A percentile compares a stretch with the other conserved stretches of the same genome.
phyloP scores from a whole-genome alignment of 805 yeast genomes.

The Sungouiozyma ichnusensis region DNA sequence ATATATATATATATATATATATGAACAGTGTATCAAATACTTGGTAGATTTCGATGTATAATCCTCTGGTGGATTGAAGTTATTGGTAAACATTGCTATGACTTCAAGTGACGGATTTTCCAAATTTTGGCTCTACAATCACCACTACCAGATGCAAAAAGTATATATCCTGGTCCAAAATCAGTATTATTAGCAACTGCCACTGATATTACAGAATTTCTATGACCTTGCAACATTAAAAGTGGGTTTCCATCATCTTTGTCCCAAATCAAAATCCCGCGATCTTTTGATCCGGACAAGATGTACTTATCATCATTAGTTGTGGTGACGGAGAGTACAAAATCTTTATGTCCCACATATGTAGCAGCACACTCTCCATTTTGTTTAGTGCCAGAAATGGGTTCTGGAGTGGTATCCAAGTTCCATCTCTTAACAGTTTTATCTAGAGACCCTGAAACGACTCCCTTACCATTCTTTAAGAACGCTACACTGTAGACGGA shows the following conservation, averaged over 20 bases:
- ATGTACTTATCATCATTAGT: constrained; percentile 90
- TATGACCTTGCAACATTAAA: constrained; percentile 93
- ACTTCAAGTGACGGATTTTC: constrained; percentile 50
- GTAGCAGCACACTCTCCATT: constrained; percentile 73
- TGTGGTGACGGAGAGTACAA: constrained; percentile 86
- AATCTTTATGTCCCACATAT: constrained; percentile 92
- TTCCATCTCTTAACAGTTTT: constrained; percentile 95
- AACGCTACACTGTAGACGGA: constrained; percentile 93
- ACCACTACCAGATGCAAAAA: constrained; percentile 95
- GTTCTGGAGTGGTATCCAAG: constrained; percentile 37
- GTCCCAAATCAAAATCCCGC: constrained; percentile 97
- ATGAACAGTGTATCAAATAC: too few species aligned
- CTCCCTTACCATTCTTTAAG: constrained; percentile 82
- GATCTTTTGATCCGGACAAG: constrained; percentile 89
- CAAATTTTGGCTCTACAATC: constrained; percentile 96
- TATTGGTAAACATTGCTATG: background rate
- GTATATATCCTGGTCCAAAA: constrained; percentile 49
- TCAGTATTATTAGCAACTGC: constrained; percentile 77
- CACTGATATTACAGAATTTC: constrained; percentile 90
- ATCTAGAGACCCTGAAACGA: constrained; percentile 91
- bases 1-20: too few species aligned
- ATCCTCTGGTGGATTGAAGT: too few species aligned
- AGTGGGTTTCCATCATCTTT: constrained; percentile 83
- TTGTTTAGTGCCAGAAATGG: background rate
- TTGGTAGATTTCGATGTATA: too few species aligned